Evolutionary conservation across 805 yeast genomes (phyloP).

Genomic region (Pachysolen tannophilus): DNA sequence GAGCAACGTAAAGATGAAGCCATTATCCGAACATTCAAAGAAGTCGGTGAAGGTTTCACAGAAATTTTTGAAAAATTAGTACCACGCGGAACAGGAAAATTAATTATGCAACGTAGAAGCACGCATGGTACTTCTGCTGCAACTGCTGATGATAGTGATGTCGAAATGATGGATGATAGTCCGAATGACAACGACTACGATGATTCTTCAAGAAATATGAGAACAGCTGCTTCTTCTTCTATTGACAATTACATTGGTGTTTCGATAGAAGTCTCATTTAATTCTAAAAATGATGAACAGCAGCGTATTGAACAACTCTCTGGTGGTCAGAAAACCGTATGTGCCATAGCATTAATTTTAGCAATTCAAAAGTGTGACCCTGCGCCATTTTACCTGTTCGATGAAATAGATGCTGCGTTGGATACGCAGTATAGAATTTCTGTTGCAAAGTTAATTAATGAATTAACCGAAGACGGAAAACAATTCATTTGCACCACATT

Average conservation of each 20-base stretch:
- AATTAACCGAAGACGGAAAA: constrained; percentile 50
- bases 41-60: constrained; percentile 66
- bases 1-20: constrained; percentile 79
- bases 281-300: constrained; percentile 78
- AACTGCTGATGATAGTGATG: constrained; percentile 13
- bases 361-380: constrained; percentile 96
- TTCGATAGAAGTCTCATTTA: constrained; percentile 82
- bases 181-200: constrained; percentile 15
- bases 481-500: constrained; percentile 97
- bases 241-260: constrained; percentile 71
- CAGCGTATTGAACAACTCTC: constrained; percentile 84
- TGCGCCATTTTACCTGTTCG: constrained; percentile 93
- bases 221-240: constrained; percentile 6
- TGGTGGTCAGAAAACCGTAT: constrained; percentile 95
- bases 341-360: constrained; percentile 88
- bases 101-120: constrained; percentile 26
- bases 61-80: constrained; percentile 74
- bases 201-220: constrained; percentile 11
- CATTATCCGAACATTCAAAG: constrained; percentile 66
- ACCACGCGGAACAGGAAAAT: constrained; percentile 71
- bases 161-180: constrained; percentile 14
- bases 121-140: constrained; percentile 1
- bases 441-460: constrained; percentile 68
- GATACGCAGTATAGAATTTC: constrained; percentile 88
- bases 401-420: constrained; percentile 93